Base-by-base conservation (phyloP, 2,329 filamentous ascomycete species). In the Aspergillus ibericus region DNA sequence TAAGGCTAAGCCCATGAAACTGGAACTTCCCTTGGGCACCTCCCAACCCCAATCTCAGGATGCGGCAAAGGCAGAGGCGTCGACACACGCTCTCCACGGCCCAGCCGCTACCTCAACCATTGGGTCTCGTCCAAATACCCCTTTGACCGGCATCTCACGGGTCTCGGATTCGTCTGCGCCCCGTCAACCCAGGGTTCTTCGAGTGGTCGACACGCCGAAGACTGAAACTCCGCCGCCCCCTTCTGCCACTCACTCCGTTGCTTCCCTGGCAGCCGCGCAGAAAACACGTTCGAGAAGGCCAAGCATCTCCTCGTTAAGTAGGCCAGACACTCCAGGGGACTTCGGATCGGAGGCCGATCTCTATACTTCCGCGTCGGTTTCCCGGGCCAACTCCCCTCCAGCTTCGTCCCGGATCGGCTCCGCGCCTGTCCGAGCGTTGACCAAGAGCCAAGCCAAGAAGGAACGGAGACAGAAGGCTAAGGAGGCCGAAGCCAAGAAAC, bases 371-470 rank as follows among this genome's bases (percentile, higher is more conserved):
- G 78, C 83, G 1, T 86, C 85, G 4, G 75, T 81, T 15, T 88
- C 86, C 9, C 81, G 85, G 35, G 81, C 85, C 18, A 86, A 80
- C 65, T 87, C 85, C 1, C 85, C 85, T 32, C 77, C 76, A 27
- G 77, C 76, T 12, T 77, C 77, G 22, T 77, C 76, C 51, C 82
- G 81, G 59, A 81, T 87, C 22, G 85, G 85, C 5, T 82, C 83
- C 44, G 85, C 85, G 2, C 84, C 85, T 9, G 79, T 86, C 5
- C 78, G 84, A 51, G 76, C 81, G 52, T 83, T 86, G 69, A 86
- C 83, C 5, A 88, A 88, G 72, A 86, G 79, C 55, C 85, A 88
- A 65, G 77, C 79, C 49, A 87, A 86, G 73, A 88, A 87, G 70
- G 82, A 85, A 58, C 73, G 82, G 54, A 71, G 76, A 58, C 79